A percentile compares a stretch with the other conserved stretches of the same genome.
These are phyloP conservation scores for Linum tenue DNA, from an alignment of 345 rosid species.

Conservation along the genomic window DNA sequence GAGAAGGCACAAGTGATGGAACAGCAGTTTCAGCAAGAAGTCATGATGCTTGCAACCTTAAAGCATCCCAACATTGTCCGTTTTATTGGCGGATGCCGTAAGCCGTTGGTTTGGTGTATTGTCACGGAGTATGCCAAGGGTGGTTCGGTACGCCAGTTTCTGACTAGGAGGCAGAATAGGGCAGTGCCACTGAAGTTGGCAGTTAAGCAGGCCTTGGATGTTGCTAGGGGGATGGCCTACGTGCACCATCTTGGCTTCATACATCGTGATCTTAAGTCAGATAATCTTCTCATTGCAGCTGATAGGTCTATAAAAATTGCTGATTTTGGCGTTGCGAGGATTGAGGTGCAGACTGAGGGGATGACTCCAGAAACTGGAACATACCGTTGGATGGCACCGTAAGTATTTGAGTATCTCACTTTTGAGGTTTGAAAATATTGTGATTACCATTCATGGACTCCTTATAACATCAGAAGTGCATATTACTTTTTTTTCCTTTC, in stretches of 20 bases:
- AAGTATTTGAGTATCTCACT: background rate
- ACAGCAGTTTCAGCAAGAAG: slow-evolving; percentile 28
- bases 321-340: slow-evolving; percentile 26
- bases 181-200: slow-evolving; percentile 29
- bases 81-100: slow-evolving; percentile 23
- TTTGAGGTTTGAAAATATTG: background rate
- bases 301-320: slow-evolving; percentile 26
- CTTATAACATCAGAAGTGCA: background rate
- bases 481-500: no score
- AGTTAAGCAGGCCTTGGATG: slow-evolving; percentile 27
- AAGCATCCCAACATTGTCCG: slow-evolving; percentile 25
- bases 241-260: slow-evolving; percentile 22
- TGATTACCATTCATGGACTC: background rate
- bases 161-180: slow-evolving; percentile 16
- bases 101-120: slow-evolving; percentile 28
- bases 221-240: slow-evolving; percentile 26
- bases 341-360: slow-evolving; percentile 33
- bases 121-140: slow-evolving; percentile 28
- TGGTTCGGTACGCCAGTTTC: slow-evolving; percentile 22
- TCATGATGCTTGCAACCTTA: slow-evolving; percentile 23
- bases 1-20: slow-evolving; percentile 27
- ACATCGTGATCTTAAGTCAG: slow-evolving; percentile 25
- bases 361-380: slow-evolving; percentile 31
- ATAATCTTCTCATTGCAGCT: slow-evolving; percentile 20
- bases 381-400: slow-evolving; percentile 32